phyloP scores from a whole-genome alignment of 176 grass and related monocot species.

The Eragrostis curvula region DNA sequence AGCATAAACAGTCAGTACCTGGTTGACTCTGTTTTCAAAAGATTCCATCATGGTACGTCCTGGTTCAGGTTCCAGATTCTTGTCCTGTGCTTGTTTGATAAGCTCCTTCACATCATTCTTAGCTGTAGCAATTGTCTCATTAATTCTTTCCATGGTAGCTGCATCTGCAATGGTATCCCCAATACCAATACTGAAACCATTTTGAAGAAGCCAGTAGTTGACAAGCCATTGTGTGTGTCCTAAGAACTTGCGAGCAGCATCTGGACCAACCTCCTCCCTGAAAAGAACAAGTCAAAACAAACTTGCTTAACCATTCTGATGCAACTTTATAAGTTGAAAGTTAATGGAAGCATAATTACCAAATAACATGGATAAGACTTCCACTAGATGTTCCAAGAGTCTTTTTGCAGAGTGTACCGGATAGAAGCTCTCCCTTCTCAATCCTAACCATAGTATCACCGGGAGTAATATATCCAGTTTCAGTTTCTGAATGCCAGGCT shows the following conservation, averaged over 20 bases:
- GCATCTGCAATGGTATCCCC: slow-evolving; percentile 99
- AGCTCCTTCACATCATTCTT: slow-evolving; percentile 96
- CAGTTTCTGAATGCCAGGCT: slow-evolving; percentile 83
- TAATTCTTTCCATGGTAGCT: slow-evolving; percentile 89
- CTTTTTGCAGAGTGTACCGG: slow-evolving; percentile 94
- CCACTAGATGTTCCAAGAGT: slow-evolving; percentile 72
- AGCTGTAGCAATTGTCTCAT: slow-evolving; percentile 78
- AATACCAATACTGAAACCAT: slow-evolving; percentile 97
- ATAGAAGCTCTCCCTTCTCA: slow-evolving; percentile 92
- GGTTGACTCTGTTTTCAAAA: slow-evolving; percentile 97
- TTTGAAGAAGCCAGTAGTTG: slow-evolving; percentile 96
- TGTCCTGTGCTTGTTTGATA: slow-evolving; percentile 76
- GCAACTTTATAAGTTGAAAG: neutral
- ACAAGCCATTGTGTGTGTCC: slow-evolving; percentile 98
- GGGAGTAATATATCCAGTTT: slow-evolving; percentile 88
- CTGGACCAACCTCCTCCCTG: slow-evolving; percentile 99
- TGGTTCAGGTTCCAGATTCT: slow-evolving; percentile 86
- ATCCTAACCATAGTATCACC: slow-evolving; percentile 94
- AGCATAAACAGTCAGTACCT: slow-evolving; percentile 52
- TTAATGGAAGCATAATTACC: slow-evolving; percentile 47
- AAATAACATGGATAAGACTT: slow-evolving; percentile 98
- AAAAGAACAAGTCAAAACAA: slow-evolving; percentile 32
- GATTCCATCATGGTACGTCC: slow-evolving; percentile 97
- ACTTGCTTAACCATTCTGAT: neutral
- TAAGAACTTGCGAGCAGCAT: slow-evolving; percentile 97